Evolutionary conservation across 345 rosid species (phyloP).

Genomic region (Tarenaya hassleriana): DNA sequence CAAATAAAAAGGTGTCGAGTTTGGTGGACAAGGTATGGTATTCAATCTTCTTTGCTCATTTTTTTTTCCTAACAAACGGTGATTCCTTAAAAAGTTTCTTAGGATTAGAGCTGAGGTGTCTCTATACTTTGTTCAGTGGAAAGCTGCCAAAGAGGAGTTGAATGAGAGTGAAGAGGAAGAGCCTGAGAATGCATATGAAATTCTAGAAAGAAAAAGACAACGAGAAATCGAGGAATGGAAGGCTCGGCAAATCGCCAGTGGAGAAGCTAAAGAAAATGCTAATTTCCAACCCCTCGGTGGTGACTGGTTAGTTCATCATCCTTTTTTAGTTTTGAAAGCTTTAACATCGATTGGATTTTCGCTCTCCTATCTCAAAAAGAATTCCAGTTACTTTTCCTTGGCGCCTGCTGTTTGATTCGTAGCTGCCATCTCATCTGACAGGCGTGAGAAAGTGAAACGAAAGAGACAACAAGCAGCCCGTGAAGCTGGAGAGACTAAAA

Average conservation of each 20-base stretch:
- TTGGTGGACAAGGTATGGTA: conserved; percentile 97
- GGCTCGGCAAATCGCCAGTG: conserved; percentile 78
- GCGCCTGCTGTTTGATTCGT: no score
- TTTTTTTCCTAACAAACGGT: no score
- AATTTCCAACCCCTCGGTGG: conserved; percentile 96
- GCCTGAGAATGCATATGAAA: conserved; percentile 53
- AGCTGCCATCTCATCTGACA: conserved; percentile 9
- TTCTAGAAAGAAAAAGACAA: conserved; percentile 67
- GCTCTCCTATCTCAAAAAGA: no score
- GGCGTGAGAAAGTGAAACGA: conserved; percentile 93
- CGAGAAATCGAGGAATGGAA: conserved; percentile 91
- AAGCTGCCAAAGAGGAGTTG: conserved; percentile 95
- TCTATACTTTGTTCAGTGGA: conserved; percentile 54
- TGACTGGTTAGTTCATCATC: conserved; percentile 57
- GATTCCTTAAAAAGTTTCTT: no score
- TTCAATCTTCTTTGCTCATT: no score
- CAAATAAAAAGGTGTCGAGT: conserved; percentile 92
- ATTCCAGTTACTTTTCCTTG: no score
- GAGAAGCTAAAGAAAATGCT: conserved; percentile 91
- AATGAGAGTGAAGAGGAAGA: conserved; percentile 74
- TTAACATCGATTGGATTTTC: no score
- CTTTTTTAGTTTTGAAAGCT: background rate
- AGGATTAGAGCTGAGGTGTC: background rate
- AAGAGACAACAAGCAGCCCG: conserved; percentile 53
- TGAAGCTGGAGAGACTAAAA: conserved; percentile 31